Base-by-base conservation (phyloP, 441 rosid species). In the Adansonia rubrostipa region DNA sequence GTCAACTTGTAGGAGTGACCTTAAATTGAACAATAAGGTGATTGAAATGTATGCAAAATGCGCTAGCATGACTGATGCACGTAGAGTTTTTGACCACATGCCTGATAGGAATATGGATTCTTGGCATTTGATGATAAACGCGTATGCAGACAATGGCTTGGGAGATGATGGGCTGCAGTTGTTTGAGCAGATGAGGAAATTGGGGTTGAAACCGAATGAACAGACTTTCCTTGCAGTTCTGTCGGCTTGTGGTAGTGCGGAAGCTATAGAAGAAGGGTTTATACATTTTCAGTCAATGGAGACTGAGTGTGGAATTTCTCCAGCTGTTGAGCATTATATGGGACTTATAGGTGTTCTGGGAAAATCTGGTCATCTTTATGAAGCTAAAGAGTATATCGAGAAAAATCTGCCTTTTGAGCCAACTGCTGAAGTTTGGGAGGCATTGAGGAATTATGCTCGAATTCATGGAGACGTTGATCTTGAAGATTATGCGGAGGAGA, bases 31-130 rank as follows among this genome's bases (percentile, higher is more conserved):
- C 84, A 88, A 92, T 62, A 87, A 83, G 78, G 95, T 88, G 78
- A 86, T 91, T 80, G 85, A 84, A 78, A 93, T 93, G 98, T 95
- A 86, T 77, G 93, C 89, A 19, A 91, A 84, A 66, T 91, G 96
- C 64, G 84, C 56, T 17, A 86, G 96, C 80, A 88, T 91, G 86
- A 90, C 87, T 1, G 95, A 96, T 84, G 94, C 94, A 2, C 81
- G 88, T 77, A 92, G 99, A 84, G 99, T 92, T 64, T 93, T 93
- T 71, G 91, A 93, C 82, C 92, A 96, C 77, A 91, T 92, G 97
- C 86, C 85, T 0, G 89, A 88, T 73, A 93, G 90, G 84, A 80
- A 92, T 79, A 89, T 92, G 76, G 94, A 89, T 79, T 84, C 97
- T 0, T 93, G 99, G 98, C 95, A 92, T 89, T 80, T 88, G 88